A percentile compares a stretch with the other conserved stretches of the same genome.
Conservation (phyloP, 2,329 filamentous ascomycete species). For the Fusarium citri region DNA sequence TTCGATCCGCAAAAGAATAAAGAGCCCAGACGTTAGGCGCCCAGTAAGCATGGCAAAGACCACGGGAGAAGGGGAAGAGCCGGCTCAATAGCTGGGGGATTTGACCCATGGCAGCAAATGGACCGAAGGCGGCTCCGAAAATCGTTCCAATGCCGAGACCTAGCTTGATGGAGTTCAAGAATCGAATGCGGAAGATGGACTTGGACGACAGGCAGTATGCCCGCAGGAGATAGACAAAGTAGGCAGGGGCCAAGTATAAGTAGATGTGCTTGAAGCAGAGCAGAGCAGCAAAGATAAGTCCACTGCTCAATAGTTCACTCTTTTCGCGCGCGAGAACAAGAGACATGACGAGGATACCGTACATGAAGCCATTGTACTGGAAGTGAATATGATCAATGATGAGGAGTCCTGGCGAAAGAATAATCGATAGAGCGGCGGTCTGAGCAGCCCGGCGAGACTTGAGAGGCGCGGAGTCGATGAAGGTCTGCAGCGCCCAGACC, state of each 20-base stretch:
- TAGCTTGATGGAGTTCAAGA: slow-evolving; percentile 85
- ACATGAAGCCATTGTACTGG: slow-evolving; percentile 98
- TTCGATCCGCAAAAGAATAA: slow-evolving; percentile 89
- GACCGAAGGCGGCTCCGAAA: slow-evolving; percentile 86
- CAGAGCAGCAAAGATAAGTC: slow-evolving; percentile 83
- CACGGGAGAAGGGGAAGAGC: slow-evolving; percentile 92
- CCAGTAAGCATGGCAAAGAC: slow-evolving; percentile 98
- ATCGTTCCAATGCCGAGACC: slow-evolving; percentile 77
- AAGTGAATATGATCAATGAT: slow-evolving; percentile 99
- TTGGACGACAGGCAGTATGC: slow-evolving; percentile 85
- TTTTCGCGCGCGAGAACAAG: slow-evolving; percentile 83
- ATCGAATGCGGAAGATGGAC: slow-evolving; percentile 79
- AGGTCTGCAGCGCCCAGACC: slow-evolving; percentile 84
- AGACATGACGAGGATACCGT: slow-evolving; percentile 88
- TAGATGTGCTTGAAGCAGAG: slow-evolving; percentile 99
- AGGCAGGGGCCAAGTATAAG: slow-evolving; percentile 93
- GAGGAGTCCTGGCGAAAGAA: slow-evolving; percentile 90
- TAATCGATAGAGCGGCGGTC: slow-evolving; percentile 86
- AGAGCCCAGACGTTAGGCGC: slow-evolving; percentile 97
- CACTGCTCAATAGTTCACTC: slow-evolving; percentile 80
- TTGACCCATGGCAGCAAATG: slow-evolving; percentile 85
- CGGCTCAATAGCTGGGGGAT: slow-evolving; percentile 85
- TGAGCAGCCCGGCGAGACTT: slow-evolving; percentile 80
- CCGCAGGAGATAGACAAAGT: slow-evolving; percentile 93
- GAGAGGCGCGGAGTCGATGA: slow-evolving; percentile 76